These are phyloP conservation scores for Tremellales sp. DNA, from an alignment of 1,284 basidiomycete genomes.

Conservation along the genomic window DNA sequence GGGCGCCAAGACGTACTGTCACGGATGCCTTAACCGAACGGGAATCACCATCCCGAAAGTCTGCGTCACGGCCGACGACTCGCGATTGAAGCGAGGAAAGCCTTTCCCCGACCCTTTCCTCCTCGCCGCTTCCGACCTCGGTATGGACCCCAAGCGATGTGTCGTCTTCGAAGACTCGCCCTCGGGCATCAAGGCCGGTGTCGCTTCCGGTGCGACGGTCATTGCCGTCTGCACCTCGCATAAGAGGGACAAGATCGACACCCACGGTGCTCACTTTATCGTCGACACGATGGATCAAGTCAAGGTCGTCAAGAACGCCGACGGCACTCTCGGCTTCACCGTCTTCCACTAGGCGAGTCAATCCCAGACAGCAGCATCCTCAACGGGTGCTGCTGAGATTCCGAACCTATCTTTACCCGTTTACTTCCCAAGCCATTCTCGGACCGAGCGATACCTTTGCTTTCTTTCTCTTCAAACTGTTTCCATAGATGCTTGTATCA, in stretches of 20 bases:
- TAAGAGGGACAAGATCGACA: constrained; percentile 56
- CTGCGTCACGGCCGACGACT: constrained; percentile 75
- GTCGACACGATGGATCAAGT: constrained; percentile 62
- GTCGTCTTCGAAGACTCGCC: constrained; percentile 74
- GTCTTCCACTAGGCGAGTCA: constrained; percentile 17
- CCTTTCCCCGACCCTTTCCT: constrained; percentile 71
- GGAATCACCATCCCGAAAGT: constrained; percentile 63
- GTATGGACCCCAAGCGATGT: constrained; percentile 52
- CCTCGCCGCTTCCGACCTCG: constrained; percentile 67
- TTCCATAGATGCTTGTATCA: too few species aligned
- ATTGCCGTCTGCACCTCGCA: constrained; percentile 66
- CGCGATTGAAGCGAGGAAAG: constrained; percentile 51
- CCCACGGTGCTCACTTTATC: constrained; percentile 64
- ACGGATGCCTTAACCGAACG: constrained; percentile 19
- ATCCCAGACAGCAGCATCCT: neutral
- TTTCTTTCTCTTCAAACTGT: too few species aligned
- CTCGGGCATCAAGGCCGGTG: constrained; percentile 66
- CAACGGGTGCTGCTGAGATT: too few species aligned
- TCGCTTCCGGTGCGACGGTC: constrained; percentile 67
- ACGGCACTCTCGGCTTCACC: constrained; percentile 33
- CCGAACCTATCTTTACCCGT: too few species aligned
- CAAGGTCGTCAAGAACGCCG: constrained; percentile 43
- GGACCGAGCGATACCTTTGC: too few species aligned
- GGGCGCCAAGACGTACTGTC: constrained; percentile 64
- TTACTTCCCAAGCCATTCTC: too few species aligned